These are phyloP conservation scores for Cladosporium sp. DNA, from an alignment of 2,329 filamentous ascomycete species.

Conservation along the genomic window DNA sequence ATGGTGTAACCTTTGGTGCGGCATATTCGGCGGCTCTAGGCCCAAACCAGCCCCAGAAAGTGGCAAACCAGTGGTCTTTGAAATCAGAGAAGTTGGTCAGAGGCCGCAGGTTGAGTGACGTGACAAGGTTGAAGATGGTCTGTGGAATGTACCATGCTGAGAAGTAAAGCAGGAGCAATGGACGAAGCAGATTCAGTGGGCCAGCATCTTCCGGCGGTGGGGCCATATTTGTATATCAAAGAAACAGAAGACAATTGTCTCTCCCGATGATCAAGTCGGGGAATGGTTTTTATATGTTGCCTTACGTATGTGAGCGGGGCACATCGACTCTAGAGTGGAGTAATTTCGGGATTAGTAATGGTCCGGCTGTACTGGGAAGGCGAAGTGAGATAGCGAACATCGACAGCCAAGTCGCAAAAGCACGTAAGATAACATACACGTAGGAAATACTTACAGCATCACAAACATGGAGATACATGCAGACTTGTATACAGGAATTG, in stretches of 20 bases:
- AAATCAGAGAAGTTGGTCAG: slow-evolving; percentile 27
- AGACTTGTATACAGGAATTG: background rate
- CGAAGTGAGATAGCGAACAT: background rate
- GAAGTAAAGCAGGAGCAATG: slow-evolving; percentile 46
- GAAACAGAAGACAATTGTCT: background rate
- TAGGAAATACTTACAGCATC: no score
- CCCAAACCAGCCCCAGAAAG: slow-evolving; percentile 57
- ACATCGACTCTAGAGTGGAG: background rate
- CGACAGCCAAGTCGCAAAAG: background rate
- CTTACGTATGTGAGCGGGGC: background rate
- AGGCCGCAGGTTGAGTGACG: slow-evolving; percentile 21
- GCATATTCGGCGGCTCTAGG: slow-evolving; percentile 46
- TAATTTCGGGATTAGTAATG: background rate
- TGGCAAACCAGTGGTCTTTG: slow-evolving; percentile 53
- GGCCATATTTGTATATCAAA: background rate
- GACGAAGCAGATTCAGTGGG: slow-evolving; percentile 30
- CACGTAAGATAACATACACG: background rate
- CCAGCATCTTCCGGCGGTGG: slow-evolving; percentile 5
- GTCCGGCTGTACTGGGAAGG: background rate
- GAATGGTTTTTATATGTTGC: background rate
- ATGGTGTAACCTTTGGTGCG: slow-evolving; percentile 46
- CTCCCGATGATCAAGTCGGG: background rate
- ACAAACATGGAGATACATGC: no score
- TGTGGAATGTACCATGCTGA: slow-evolving; percentile 49
- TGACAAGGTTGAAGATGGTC: slow-evolving; percentile 44